Conservation (phyloP, 2,329 filamentous ascomycete genomes). For the Apiospora arundinis region DNA sequence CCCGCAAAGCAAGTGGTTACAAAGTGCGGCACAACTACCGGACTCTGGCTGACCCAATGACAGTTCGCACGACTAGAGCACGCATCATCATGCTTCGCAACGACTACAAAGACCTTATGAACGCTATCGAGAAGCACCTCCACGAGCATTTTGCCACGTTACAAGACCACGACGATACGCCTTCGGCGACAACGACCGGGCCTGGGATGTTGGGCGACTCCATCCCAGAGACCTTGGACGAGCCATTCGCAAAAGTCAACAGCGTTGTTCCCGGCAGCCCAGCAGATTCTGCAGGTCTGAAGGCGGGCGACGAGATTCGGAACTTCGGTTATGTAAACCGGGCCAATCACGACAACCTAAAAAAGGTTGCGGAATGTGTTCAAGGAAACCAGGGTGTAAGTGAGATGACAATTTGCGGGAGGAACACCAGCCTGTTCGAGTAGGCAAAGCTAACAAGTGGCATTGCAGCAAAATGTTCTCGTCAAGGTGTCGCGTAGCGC, state of each 20-base stretch:
- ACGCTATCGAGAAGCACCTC: conserved; percentile 80
- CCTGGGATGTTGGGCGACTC: conserved; percentile 41
- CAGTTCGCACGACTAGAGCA: conserved; percentile 90
- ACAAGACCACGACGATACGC: conserved; percentile 54
- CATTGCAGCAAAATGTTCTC: conserved; percentile 67
- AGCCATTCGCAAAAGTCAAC: conserved; percentile 88
- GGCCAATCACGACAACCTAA: conserved; percentile 84
- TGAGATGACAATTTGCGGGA: conserved; percentile 33
- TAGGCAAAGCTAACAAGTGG: conserved; percentile 27
- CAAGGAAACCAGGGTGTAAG: conserved; percentile 88
- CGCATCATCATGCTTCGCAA: conserved; percentile 90
- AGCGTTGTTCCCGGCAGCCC: conserved; percentile 80
- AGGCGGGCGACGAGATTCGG: conserved; percentile 79
- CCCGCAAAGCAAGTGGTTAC: conserved; percentile 74
- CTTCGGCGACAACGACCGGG: conserved; percentile 33
- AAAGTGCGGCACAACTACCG: neutral
- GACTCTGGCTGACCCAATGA: conserved; percentile 9
- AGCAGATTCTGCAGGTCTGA: conserved; percentile 81
- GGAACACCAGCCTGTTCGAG: neutral
- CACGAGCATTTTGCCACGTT: conserved; percentile 87
- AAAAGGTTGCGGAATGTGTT: conserved; percentile 87
- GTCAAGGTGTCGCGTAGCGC: conserved; percentile 68
- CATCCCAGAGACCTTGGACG: conserved; percentile 43
- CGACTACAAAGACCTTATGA: conserved; percentile 92
- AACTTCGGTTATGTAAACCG: conserved; percentile 85